Base-by-base conservation (phyloP, 805 yeast species). In the Starmerella tilneyi region DNA sequence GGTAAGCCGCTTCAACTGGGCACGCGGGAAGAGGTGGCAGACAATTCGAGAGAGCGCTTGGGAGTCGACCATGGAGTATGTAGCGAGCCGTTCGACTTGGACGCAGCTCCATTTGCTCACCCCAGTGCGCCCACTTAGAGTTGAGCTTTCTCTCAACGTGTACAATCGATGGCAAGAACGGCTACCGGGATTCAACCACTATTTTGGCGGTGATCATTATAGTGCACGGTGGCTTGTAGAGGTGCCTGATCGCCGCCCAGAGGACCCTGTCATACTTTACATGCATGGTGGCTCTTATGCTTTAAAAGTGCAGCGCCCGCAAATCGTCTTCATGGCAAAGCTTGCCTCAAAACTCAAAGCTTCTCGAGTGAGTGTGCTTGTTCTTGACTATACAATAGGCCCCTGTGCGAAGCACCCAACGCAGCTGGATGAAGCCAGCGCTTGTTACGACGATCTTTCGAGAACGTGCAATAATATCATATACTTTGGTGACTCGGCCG, bases 401-500 rank as follows among this genome's bases (percentile, higher is more conserved):
- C 52, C 59, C 3, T 45, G 44, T 9, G 49, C 51, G 4, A 43
- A 33, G 31, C 56, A 43, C 47, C 64, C 66, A 12, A 44, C 46
- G 9, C 65, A 60, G 46, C 42, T 62, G 22, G 24, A 44, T 16
- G 63, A 63, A 44, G 50, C 52, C 11, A 46, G 47, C 22, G 33
- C 43, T 5, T 46, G 55, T 23, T 58, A 52, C 43, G 47, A 53
- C 27, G 48, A 46, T 5, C 44, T 61, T 19, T 21, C 46, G 15
- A 36, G 49, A 31, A 30, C 51, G 2, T 51, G 54, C 32, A 43
- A 52, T 28, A 48, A 50, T 41, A 46, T 60, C 33, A 46, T 58
- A 9, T 38, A 58, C 3, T 43, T 52, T 22, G 66, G 66, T 15
- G 66, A 63, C 41, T 61, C 65, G 9, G 60, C 60, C 11, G 65